These are phyloP conservation scores for Geranium brycei DNA, from an alignment of 345 rosid genomes.

Conservation along the genomic window DNA sequence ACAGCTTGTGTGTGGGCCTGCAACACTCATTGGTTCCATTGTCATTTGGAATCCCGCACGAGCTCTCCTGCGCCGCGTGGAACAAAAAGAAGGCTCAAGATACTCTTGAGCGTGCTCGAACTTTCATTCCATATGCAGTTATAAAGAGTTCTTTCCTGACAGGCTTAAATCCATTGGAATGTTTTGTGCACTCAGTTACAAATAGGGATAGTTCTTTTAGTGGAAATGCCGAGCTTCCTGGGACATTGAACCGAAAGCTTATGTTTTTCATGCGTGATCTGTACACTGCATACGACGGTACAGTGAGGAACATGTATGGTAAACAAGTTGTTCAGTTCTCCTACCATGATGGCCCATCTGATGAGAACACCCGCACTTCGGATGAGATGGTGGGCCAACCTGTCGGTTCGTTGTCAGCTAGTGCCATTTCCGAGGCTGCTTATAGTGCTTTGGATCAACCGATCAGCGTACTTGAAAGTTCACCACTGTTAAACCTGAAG, in stretches of 20 bases:
- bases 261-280: constrained; percentile 88
- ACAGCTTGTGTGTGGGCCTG: constrained; percentile 77
- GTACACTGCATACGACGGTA: constrained; percentile 64
- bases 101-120: constrained; percentile 27
- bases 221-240: constrained; percentile 94
- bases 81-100: constrained; percentile 32
- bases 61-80: constrained; percentile 62
- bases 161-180: constrained; percentile 73
- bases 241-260: constrained; percentile 61
- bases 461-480: constrained; percentile 67
- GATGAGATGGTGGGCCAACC: constrained; percentile 51
- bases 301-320: constrained; percentile 72
- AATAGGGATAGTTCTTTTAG: constrained; percentile 74
- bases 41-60: constrained; percentile 65
- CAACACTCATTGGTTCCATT: constrained; percentile 70
- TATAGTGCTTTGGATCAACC: constrained; percentile 96
- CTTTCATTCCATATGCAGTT: constrained; percentile 62
- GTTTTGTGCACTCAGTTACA: constrained; percentile 78
- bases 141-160: constrained; percentile 57
- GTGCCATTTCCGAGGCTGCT: constrained; percentile 86
- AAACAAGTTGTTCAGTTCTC: constrained; percentile 66
- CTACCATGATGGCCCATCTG: constrained; percentile 18
- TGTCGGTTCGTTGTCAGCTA: constrained; percentile 72
- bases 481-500: constrained; percentile 64
- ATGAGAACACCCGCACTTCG: constrained; percentile 4